Evolutionary conservation across 2,329 filamentous ascomycete genomes (phyloP), one percentile per base, ranked within the genome.

Genomic region (Neonectria punicea): DNA sequence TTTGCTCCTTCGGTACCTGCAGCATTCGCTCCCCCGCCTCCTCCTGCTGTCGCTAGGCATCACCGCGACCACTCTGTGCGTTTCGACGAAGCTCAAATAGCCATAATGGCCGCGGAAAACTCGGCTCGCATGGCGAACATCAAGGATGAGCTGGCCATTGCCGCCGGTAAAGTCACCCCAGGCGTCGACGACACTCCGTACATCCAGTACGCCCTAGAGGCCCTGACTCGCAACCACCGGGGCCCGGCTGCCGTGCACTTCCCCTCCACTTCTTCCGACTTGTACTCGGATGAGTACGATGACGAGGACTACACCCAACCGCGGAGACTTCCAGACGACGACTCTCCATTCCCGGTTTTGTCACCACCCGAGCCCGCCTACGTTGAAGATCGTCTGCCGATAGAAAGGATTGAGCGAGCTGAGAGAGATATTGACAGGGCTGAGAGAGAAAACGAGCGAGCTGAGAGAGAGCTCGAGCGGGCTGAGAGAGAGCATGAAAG

Each of bases 201-300:
- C 78, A 93, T 98, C 68, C 92, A 92, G 68, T 97, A 96, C 77
- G 94, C 95, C 44, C 89, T 98, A 67, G 92, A 97, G 68, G 93
- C 95, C 67, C 83, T 98, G 71, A 97, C 93, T 6, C 85, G 91
- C 53, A 88, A 92, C 73, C 90, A 90, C 62, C 89, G 92, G 65
- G 84, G 89, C 6, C 80, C 83, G 62, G 84, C 86, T 10, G 82
- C 85, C 60, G 81, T 84, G 59, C 80, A 86, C 70, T 84, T 87
- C 57, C 78, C 84, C 58, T 83, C 84, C 5, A 74, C 70, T 34
- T 75, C 74, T 61, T 80, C 76, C n/a, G 75, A 77, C 8, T 73
- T 70, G 41, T 76, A 73, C 61, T 76, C 68, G 5, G 67, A 76
- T 5, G 67, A 51, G 10, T 51, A 51, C 28, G 11, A 32, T 30